A percentile compares a stretch with the other conserved stretches of the same genome.
Evolutionary conservation across 2,329 filamentous ascomycete species (phyloP).

Genomic region (Penicillium sp.): DNA sequence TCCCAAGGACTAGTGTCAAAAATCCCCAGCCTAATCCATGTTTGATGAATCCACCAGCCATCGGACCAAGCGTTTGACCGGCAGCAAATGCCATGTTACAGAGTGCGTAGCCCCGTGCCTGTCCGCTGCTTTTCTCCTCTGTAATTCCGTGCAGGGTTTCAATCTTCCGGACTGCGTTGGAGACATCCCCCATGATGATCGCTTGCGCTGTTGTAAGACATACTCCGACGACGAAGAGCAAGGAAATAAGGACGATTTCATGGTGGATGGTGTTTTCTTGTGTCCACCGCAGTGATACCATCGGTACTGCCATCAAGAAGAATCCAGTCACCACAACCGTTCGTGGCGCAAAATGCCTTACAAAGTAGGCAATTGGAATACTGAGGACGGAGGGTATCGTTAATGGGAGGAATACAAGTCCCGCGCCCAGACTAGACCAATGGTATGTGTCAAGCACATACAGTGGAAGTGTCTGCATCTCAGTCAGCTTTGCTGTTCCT

Average conservation of each 20-base stretch:
- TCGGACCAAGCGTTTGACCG: background rate
- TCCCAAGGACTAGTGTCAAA: background rate
- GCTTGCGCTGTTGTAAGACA: background rate
- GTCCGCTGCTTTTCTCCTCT: background rate
- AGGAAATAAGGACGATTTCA: background rate
- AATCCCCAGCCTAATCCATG: background rate
- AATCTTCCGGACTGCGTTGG: background rate
- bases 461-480: background rate
- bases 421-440: background rate
- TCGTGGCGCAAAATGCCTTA: background rate
- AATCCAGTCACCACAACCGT: background rate
- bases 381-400: background rate
- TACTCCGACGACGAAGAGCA: background rate
- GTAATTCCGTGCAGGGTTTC: background rate
- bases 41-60: background rate
- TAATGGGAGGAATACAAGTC: background rate
- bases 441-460: background rate
- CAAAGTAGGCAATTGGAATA: background rate
- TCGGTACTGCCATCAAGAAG: background rate
- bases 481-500: background rate
- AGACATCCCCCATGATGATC: background rate
- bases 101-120: background rate
- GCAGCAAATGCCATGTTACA: background rate
- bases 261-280: background rate
- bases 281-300: background rate